phyloP scores from a whole-genome alignment of 768 basidiomycete genomes.

The Lactarius sanguifluus region DNA sequence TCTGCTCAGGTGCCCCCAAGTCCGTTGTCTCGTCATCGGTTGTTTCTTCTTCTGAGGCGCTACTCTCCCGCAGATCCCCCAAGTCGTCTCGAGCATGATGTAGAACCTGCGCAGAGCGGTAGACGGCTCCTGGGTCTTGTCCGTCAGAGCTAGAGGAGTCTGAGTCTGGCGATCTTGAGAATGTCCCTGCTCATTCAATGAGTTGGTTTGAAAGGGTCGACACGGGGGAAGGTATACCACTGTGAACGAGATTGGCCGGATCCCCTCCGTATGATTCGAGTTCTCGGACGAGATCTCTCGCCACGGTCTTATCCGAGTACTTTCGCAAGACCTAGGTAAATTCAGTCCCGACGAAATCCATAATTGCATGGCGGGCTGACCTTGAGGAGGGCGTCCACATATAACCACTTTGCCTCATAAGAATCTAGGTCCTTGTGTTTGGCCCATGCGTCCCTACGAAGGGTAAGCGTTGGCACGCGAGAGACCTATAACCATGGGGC shows the following conservation, averaged over 20 bases:
- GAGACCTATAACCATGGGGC: constrained; percentile 29
- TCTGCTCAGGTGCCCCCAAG: constrained; percentile 32
- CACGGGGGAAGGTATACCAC: constrained; percentile 46
- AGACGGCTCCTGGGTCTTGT: constrained; percentile 30
- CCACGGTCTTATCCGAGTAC: constrained; percentile 81
- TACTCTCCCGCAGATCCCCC: constrained; percentile 29
- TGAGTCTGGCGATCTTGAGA: constrained; percentile 53
- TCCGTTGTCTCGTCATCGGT: constrained; percentile 26
- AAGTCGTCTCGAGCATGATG: constrained; percentile 22
- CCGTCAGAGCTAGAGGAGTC: constrained; percentile 63
- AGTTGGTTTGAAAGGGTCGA: constrained; percentile 2
- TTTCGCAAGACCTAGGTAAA: constrained; percentile 63
- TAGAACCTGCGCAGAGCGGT: constrained; percentile 22
- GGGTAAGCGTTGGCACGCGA: constrained; percentile 26
- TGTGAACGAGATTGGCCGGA: constrained; percentile 60
- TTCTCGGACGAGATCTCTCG: constrained; percentile 72
- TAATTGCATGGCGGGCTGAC: constrained; percentile 41
- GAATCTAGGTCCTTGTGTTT: constrained; percentile 82
- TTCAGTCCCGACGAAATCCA: neutral
- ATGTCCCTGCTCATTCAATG: constrained; percentile 34
- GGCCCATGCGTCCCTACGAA: constrained; percentile 87
- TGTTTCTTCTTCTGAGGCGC: constrained; percentile 28
- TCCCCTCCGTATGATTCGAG: constrained; percentile 75
- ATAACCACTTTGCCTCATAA: constrained; percentile 83
- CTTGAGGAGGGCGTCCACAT: constrained; percentile 85